A percentile compares a stretch with the other conserved stretches of the same genome.
phyloP scores from a whole-genome alignment of 2,329 filamentous ascomycete species.

The Ascosphaera aggregata region DNA sequence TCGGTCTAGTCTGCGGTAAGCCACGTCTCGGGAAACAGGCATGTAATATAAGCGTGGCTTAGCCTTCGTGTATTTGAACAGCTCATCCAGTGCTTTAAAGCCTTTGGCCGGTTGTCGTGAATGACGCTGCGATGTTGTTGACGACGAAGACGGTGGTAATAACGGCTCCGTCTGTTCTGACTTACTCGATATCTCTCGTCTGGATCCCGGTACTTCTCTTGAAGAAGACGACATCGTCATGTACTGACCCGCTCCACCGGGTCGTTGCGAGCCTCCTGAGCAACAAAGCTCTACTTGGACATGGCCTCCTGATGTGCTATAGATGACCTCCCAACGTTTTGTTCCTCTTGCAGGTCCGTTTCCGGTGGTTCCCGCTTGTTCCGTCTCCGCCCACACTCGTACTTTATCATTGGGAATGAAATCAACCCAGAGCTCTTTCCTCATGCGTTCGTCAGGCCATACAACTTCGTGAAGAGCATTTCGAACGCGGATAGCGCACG shows the following conservation, averaged over 20 bases:
- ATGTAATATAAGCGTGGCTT: constrained; percentile 43
- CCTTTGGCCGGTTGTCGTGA: constrained; percentile 7
- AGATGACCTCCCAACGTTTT: constrained; percentile 50
- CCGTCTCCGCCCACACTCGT: constrained; percentile 47
- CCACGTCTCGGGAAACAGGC: constrained; percentile 41
- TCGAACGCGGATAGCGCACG: constrained; percentile 55
- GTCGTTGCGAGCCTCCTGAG: too few species aligned
- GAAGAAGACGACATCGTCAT: too few species aligned
- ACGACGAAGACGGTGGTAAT: too few species aligned
- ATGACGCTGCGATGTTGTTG: too few species aligned
- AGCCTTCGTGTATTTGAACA: constrained; percentile 34
- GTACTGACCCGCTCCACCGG: too few species aligned
- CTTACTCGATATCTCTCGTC: too few species aligned
- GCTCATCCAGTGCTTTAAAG: constrained; percentile 34
- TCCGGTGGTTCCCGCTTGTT: constrained; percentile 31
- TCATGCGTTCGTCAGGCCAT: constrained; percentile 70
- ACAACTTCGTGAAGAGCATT: constrained; percentile 50
- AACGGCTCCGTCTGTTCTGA: constrained; percentile 6
- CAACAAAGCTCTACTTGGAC: too few species aligned
- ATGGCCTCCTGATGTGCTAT: constrained; percentile 14
- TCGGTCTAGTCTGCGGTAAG: constrained; percentile 37
- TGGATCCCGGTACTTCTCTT: constrained; percentile 9
- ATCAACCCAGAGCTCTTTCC: constrained; percentile 71
- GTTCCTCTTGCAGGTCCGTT: constrained; percentile 17
- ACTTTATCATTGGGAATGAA: constrained; percentile 62